Conservation (phyloP, 345 rosid species). For the Camelina hispida region DNA sequence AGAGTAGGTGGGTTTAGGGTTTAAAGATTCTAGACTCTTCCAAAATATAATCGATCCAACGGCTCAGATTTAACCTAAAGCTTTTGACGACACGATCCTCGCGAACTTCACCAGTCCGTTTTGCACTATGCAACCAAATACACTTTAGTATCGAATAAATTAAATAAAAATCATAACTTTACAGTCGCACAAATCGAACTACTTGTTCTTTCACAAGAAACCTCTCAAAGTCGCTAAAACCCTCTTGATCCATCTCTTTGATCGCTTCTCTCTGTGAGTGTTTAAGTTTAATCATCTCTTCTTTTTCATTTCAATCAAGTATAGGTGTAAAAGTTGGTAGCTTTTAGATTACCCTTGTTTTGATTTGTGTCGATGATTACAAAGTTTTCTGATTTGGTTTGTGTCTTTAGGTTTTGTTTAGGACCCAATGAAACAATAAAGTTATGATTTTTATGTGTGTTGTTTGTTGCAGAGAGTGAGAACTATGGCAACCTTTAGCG, state of each 20-base stretch:
- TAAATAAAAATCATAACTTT: slow-evolving; percentile 8
- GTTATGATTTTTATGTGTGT: neutral
- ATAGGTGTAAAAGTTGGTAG: slow-evolving; percentile 21
- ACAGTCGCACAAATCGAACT: slow-evolving; percentile 6
- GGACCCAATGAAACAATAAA: neutral
- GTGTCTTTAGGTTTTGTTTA: neutral
- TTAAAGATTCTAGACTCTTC: slow-evolving; percentile 16
- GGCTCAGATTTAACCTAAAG: slow-evolving; percentile 11
- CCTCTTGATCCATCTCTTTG: slow-evolving; percentile 23
- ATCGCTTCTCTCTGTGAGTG: slow-evolving; percentile 26
- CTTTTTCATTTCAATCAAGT: neutral
- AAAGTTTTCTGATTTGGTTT: slow-evolving; percentile 18
- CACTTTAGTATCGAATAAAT: neutral
- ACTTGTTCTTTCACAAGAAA: slow-evolving; percentile 25
- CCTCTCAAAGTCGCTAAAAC: slow-evolving; percentile 17
- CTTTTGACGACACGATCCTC: slow-evolving; percentile 17
- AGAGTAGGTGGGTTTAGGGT: neutral
- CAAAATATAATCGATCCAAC: slow-evolving; percentile 4
- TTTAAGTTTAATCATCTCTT: neutral
- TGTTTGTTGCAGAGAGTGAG: slow-evolving; percentile 10
- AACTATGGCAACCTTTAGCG: slow-evolving; percentile 72
- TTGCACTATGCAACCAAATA: no score
- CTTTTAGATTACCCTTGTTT: slow-evolving; percentile 22
- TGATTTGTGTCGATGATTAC: slow-evolving; percentile 33
- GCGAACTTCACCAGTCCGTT: no score